Base-by-base conservation (phyloP, 2,329 filamentous ascomycete species). In the Neofusicoccum kwambonambiense region DNA sequence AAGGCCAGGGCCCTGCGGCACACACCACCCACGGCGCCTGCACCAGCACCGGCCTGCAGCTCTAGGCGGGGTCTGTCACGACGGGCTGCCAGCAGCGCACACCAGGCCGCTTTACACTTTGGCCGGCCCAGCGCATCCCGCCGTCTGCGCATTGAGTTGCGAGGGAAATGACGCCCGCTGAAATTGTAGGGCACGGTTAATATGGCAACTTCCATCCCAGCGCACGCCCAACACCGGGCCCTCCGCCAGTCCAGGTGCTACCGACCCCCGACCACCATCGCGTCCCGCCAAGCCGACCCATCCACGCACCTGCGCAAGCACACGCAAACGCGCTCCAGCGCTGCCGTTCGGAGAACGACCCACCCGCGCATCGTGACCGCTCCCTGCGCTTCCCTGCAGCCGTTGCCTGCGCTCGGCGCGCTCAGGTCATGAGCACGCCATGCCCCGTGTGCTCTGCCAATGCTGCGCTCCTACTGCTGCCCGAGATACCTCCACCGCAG, bases 401-500 rank as follows among this genome's bases (percentile, higher is more conserved):
- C 9, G 56, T 6, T 31, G 27, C 56, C 41, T 60, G 42, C 56
- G 19, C 42, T 37, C 39, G 15, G 34, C 60, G 60, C 19, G 37
- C 39, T 64, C 50, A 64, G 62, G 50, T 39, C 62, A 57, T 56
- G 50, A 45, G 39, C 62, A 64, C 50, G 51, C 62, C 62, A 57
- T 42, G 50, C 41, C 11, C 37, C 52, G 52, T 31, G 37, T 22
- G 47, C 47, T 8, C 27, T 31, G 27, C 42, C 3, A 9, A 17
- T 31, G 19, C 19, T n/a, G 11, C 15, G 17, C 19, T 13, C 61
- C 61, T 60, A 72, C 44, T 69, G 66, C 52, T 68, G 75, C 34
- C 80, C 80, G 68, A 82, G 73, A 70, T 80, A 82, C 56, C 73
- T 79, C 80, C 80, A 82, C 67, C 72, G 73, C 69, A 82, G 68